phyloP scores from a whole-genome alignment of 495 filamentous ascomycete species.

The Neurospora sp. region DNA sequence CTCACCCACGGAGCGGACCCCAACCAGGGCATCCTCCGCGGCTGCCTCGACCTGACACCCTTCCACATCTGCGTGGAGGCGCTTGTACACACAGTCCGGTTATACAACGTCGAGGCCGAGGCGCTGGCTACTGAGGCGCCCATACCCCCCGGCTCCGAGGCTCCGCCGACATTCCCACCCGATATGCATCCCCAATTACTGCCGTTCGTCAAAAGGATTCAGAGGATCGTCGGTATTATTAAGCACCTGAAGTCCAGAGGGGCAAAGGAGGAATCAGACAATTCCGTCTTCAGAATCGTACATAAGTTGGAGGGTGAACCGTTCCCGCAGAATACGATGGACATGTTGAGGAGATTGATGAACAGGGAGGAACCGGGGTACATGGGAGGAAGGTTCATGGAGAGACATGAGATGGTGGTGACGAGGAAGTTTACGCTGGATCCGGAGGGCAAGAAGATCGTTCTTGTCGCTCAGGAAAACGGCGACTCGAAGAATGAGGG shows the following conservation, averaged over 20 bases:
- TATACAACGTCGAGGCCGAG: neutral
- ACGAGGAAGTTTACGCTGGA: neutral
- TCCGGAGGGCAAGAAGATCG: neutral
- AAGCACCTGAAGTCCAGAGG: neutral
- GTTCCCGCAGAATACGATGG: neutral
- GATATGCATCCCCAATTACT: neutral
- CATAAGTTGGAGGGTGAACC: neutral
- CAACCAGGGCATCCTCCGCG: neutral
- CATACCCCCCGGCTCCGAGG: neutral
- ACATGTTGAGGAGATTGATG: neutral
- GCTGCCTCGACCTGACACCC: neutral
- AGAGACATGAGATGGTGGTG: neutral
- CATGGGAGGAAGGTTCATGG: neutral
- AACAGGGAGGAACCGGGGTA: neutral
- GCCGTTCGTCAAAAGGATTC: neutral
- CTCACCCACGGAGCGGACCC: neutral
- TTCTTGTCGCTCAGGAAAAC: neutral
- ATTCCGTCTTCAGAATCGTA: neutral
- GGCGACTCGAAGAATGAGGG: neutral
- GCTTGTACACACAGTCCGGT: neutral
- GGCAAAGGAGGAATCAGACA: neutral
- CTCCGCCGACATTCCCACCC: neutral
- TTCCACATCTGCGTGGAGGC: neutral
- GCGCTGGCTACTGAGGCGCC: neutral
- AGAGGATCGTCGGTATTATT: neutral